phyloP scores from a whole-genome alignment of 306 rosid species.

The Astragalus membranaceus region DNA sequence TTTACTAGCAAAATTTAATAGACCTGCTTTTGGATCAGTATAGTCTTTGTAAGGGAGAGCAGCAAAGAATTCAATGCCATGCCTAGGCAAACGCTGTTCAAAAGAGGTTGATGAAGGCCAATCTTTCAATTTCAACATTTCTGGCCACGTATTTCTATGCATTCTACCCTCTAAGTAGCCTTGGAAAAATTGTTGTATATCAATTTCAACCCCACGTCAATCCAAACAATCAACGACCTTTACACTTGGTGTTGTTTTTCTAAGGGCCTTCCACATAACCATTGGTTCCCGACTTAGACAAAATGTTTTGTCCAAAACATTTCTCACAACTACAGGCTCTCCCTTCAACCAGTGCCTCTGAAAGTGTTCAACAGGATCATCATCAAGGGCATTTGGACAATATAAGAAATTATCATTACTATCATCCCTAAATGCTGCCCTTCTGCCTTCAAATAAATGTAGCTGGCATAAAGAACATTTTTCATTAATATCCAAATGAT shows the following conservation, averaged over 20 bases:
- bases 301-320: slow-evolving; percentile 30
- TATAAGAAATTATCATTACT: slow-evolving; percentile 30
- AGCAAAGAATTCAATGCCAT: slow-evolving; percentile 33
- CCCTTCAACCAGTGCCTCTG: slow-evolving; percentile 42
- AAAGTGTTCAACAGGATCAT: slow-evolving; percentile 33
- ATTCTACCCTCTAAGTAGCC: slow-evolving; percentile 43
- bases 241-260: slow-evolving; percentile 34
- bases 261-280: slow-evolving; percentile 42
- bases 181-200: slow-evolving; percentile 45
- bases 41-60: slow-evolving; percentile 47
- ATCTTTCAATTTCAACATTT: too few species aligned
- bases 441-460: slow-evolving; percentile 21
- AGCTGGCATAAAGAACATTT: slow-evolving; percentile 23
- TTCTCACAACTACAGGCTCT: slow-evolving; percentile 37
- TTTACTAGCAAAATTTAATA: slow-evolving; percentile 38
- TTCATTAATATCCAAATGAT: slow-evolving; percentile 3
- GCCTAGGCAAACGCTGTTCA: slow-evolving; percentile 56
- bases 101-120: slow-evolving; percentile 47
- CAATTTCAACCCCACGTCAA: slow-evolving; percentile 50
- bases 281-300: slow-evolving; percentile 43
- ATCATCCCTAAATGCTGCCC: slow-evolving; percentile 27
- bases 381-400: slow-evolving; percentile 27
- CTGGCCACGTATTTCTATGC: slow-evolving; percentile 39
- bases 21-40: slow-evolving; percentile 43
- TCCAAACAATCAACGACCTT: slow-evolving; percentile 46